Evolutionary conservation across 495 filamentous ascomycete genomes (phyloP).

Genomic region (Talaromyces stipitatus): DNA sequence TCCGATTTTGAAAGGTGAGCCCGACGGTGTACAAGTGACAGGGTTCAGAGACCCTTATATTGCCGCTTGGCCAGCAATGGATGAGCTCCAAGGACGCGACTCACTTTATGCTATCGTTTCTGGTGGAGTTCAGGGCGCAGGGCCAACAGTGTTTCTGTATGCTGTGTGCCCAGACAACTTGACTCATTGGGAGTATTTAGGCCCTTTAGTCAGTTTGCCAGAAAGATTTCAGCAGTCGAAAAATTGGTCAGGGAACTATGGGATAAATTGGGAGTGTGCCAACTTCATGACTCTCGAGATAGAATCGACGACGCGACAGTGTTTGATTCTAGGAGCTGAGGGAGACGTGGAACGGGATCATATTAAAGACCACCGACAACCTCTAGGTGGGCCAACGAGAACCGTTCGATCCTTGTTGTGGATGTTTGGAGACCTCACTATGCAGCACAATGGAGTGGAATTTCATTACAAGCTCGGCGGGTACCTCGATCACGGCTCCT

Average conservation of each 20-base stretch:
- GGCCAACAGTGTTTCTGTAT: slow-evolving; percentile 10
- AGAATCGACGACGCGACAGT: background rate
- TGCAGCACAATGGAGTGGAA: background rate
- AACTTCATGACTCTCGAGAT: slow-evolving; percentile 11
- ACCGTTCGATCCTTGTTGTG: slow-evolving; percentile 11
- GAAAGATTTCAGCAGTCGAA: slow-evolving; percentile 7
- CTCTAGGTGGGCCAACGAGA: slow-evolving; percentile 2
- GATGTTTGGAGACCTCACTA: slow-evolving; percentile 11
- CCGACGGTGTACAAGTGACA: slow-evolving; percentile 8
- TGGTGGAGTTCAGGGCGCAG: slow-evolving; percentile 5
- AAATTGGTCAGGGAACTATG: slow-evolving; percentile 13
- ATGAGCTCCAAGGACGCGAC: slow-evolving; percentile 5
- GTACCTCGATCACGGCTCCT: slow-evolving; percentile 11
- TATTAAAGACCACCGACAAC: background rate
- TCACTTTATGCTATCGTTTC: slow-evolving; percentile 9
- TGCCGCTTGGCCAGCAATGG: slow-evolving; percentile 6
- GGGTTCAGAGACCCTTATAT: slow-evolving; percentile 10
- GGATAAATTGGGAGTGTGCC: slow-evolving; percentile 13
- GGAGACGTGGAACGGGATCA: slow-evolving; percentile 6
- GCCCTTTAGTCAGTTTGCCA: slow-evolving; percentile 1
- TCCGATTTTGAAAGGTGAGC: slow-evolving; percentile 11
- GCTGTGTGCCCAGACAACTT: slow-evolving; percentile 1
- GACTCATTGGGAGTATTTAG: slow-evolving; percentile 3
- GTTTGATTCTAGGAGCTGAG: slow-evolving; percentile 13
- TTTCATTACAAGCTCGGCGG: slow-evolving; percentile 8